Evolutionary conservation across 2,329 filamentous ascomycete species (phyloP), one percentile per base, ranked within the genome.

Genomic region (Xylariaceae sp.): DNA sequence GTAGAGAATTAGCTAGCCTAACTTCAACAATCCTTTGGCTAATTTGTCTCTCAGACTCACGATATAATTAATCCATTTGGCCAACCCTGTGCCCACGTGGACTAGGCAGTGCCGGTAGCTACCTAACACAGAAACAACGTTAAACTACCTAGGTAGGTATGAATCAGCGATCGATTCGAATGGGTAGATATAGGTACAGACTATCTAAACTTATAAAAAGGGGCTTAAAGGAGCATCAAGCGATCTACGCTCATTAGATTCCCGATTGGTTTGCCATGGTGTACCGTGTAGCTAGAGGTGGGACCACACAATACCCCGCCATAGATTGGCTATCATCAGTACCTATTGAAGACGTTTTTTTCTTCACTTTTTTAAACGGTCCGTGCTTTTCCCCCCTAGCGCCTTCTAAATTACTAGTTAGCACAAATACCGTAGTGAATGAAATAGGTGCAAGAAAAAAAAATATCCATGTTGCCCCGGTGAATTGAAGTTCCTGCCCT

Each of bases 401-500:
- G 8, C 35, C 35, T 37, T 11, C 4, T 37, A 37, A 7, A 11
- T 3, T 37, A 37, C 35, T 3, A 7, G 3, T 37, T 37, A 37
- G 35, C 35, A 37, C 35, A 6, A 37, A 3, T 11, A 11, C 19
- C 8, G 8, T 19, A 9, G 40, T 39, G 50, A 40, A 39, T 35
- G 49, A 40, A n/a, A 54, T 53, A 52, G 42, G 37, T 43, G 53
- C 53, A 49, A 44, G 47, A 58, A 56, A 53, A 54, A 51, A 53
- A 58, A 55, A 60, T 39, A 58, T 53, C 55, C 47, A 46, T 49
- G 59, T 60, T 59, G 59, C 44, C 56, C 29, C 41, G 59, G 56
- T 55, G 54, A 59, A 60, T 42, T 4, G 35, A 47, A 32, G 37
- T 48, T 53, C 35, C 5, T 3, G 35, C 12, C 35, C 8, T 19